Percentiles rank a stretch among this genome's conserved stretches.
These are phyloP conservation scores for Kodamaea sp. DNA, from an alignment of 1,139 yeast genomes.

Conservation along the genomic window DNA sequence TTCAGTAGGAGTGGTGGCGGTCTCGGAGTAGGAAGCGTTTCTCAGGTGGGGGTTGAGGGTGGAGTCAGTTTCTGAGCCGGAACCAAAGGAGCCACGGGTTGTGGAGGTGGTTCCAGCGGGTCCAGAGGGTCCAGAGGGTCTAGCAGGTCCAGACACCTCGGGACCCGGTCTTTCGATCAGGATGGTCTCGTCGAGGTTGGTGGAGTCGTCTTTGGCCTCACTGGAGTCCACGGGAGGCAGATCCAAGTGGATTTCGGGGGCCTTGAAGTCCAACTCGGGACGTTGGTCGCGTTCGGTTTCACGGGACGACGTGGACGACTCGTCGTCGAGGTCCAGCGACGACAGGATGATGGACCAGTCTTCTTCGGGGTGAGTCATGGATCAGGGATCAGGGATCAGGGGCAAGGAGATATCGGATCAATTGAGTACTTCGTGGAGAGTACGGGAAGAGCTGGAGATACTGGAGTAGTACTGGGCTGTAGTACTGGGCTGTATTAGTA, in stretches of 20 bases:
- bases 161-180: constrained; percentile 2
- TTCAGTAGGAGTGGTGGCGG: neutral
- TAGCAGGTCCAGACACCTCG: neutral
- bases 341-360: constrained; percentile 51
- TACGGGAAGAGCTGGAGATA: too few species aligned
- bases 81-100: neutral
- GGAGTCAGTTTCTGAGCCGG: neutral
- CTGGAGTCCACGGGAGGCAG: neutral
- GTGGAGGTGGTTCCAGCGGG: neutral
- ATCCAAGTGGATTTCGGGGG: constrained; percentile 1
- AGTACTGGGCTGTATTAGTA: too few species aligned
- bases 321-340: constrained; percentile 44
- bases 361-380: constrained; percentile 21
- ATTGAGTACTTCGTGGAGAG: too few species aligned
- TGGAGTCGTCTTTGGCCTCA: neutral
- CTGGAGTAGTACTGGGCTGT: too few species aligned
- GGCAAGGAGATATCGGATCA: neutral
- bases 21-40: too few species aligned
- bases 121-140: too few species aligned
- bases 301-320: constrained; percentile 24
- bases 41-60: neutral
- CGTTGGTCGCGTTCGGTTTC: constrained; percentile 2
- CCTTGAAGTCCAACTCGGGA: constrained; percentile 1
- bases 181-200: constrained; percentile 9
- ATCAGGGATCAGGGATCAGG: constrained; percentile 1